Conservation (phyloP, 106 monocot species). For the Dioscorea alata region DNA sequence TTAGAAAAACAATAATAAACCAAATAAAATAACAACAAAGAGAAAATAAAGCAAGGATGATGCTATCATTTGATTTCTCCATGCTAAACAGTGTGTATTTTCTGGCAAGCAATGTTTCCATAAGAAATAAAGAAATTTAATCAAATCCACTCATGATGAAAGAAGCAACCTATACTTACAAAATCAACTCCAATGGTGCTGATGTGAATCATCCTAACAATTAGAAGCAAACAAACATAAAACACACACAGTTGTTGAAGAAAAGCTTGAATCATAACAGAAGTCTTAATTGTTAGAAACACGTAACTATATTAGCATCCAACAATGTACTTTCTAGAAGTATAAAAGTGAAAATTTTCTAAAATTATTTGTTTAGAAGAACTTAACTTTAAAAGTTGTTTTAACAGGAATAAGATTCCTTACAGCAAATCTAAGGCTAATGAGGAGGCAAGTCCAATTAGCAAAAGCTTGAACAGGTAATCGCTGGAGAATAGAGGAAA, state of each 20-base stretch:
- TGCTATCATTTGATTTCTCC: too few relatives aligned
- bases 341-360: too few relatives aligned
- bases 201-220: slow-evolving; percentile 24
- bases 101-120: background rate
- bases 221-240: background rate
- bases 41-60: too few relatives aligned
- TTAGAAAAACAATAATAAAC: too few relatives aligned
- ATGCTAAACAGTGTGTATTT: slow-evolving; percentile 12
- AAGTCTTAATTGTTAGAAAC: too few relatives aligned
- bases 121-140: background rate
- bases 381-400: too few relatives aligned
- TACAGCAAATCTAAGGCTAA: slow-evolving; percentile 35
- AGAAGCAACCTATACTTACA: slow-evolving; percentile 11
- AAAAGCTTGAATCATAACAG: too few relatives aligned
- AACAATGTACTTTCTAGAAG: too few relatives aligned
- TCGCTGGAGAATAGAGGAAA: slow-evolving; percentile 15
- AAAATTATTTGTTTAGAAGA: too few relatives aligned
- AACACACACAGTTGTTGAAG: too few relatives aligned
- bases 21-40: too few relatives aligned
- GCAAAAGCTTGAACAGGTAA: slow-evolving; percentile 33
- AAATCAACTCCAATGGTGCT: slow-evolving; percentile 30
- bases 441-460: slow-evolving; percentile 33
- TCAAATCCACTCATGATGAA: background rate
- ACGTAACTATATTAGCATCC: too few relatives aligned
- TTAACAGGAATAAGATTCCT: background rate